These are phyloP conservation scores for Terana coerulea DNA, from an alignment of 768 basidiomycete genomes.

Conservation along the genomic window DNA sequence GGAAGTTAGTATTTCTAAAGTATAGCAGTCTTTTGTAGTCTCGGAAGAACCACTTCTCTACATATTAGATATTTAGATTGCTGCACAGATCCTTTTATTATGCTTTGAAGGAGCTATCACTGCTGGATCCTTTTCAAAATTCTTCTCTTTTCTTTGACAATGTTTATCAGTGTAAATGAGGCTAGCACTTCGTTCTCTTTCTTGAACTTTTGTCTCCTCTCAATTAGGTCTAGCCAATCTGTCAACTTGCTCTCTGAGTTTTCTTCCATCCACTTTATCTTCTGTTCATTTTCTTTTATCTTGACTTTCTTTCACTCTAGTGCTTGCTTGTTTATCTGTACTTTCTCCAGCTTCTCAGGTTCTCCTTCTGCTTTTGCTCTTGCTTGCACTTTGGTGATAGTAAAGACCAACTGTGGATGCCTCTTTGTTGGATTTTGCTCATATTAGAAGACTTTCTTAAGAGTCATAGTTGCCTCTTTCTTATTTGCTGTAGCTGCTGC, in stretches of 20 bases:
- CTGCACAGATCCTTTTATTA: not conserved
- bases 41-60: not conserved
- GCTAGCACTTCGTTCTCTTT: not conserved
- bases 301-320: too few relatives aligned
- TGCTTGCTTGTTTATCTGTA: too few relatives aligned
- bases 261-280: too few relatives aligned
- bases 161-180: not conserved
- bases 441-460: not conserved
- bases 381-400: too few relatives aligned
- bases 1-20: constrained; percentile 15
- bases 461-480: not conserved
- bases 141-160: not conserved
- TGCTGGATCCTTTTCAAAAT: not conserved
- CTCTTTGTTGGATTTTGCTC: not conserved
- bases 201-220: not conserved
- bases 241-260: too few relatives aligned
- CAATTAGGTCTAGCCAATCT: not conserved
- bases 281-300: too few relatives aligned
- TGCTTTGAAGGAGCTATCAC: not conserved
- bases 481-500: not conserved
- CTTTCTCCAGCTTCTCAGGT: too few relatives aligned
- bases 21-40: not conserved
- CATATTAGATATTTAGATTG: not conserved
- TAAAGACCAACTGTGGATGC: not conserved
- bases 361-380: too few relatives aligned